Evolutionary conservation across 2,329 filamentous ascomycete species (phyloP).

Genomic region (Ophiostoma piceae): DNA sequence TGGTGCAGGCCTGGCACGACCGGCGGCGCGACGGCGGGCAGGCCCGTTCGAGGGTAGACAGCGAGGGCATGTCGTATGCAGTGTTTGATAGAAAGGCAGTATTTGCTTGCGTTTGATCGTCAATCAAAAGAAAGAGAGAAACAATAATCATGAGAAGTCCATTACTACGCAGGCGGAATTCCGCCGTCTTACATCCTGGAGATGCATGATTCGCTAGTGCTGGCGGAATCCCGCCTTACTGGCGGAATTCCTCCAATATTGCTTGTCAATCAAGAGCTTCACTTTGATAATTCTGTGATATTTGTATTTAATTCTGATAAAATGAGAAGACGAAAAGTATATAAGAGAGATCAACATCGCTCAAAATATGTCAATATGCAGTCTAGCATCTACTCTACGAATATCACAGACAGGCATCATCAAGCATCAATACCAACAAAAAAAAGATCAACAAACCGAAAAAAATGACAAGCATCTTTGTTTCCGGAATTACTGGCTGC

Average conservation of each 20-base stretch:
- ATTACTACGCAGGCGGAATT: slow-evolving; percentile 14
- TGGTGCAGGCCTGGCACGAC: slow-evolving; percentile 53
- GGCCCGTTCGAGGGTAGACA: slow-evolving; percentile 34
- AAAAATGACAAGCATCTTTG: slow-evolving; percentile 16
- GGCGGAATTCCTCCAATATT: background rate
- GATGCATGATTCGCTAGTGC: background rate
- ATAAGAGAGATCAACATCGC: background rate
- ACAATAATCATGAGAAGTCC: background rate
- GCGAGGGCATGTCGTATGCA: slow-evolving; percentile 27
- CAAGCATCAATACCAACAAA: background rate
- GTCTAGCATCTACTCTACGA: background rate
- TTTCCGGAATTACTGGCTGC: slow-evolving; percentile 19
- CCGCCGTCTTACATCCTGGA: slow-evolving; percentile 10
- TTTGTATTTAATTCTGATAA: background rate
- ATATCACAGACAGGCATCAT: background rate
- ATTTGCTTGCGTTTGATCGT: no score
- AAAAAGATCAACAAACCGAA: background rate
- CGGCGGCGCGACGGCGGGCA: slow-evolving; percentile 49
- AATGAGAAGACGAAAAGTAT: background rate
- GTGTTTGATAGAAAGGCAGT: no score
- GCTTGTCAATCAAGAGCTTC: background rate
- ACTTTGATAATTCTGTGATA: background rate
- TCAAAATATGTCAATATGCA: no score
- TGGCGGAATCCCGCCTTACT: background rate
- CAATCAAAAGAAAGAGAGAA: no score